Percentiles rank a stretch among this genome's conserved stretches.
Conservation (phyloP, 1,284 basidiomycete species). For the Mycena sp. region DNA sequence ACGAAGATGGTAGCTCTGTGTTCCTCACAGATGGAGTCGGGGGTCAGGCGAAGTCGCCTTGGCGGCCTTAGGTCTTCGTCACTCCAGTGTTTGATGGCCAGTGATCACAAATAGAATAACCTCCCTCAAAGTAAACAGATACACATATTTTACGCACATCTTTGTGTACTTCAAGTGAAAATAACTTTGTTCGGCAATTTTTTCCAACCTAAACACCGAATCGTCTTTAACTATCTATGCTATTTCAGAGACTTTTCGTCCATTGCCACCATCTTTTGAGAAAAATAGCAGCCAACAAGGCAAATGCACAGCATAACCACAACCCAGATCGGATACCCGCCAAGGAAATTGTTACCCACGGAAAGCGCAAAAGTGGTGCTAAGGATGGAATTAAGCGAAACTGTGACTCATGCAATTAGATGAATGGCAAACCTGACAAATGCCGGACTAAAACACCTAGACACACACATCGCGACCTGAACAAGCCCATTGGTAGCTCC, state of each 20-base stretch:
- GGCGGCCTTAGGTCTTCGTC: constrained; percentile 47
- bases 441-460: constrained; percentile 68
- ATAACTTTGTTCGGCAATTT: background rate
- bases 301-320: constrained; percentile 47
- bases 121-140: no score
- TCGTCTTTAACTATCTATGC: background rate
- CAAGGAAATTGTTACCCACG: constrained; percentile 49
- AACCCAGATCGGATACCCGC: constrained; percentile 56
- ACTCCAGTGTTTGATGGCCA: background rate
- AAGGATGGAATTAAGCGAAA: background rate
- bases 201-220: background rate
- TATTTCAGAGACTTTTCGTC: background rate
- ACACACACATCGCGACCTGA: constrained; percentile 66
- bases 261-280: constrained; percentile 19
- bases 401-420: background rate
- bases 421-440: constrained; percentile 57
- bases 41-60: constrained; percentile 62
- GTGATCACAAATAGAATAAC: background rate
- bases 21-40: constrained; percentile 73
- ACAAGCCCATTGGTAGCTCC: constrained; percentile 71
- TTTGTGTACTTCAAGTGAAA: background rate
- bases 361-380: constrained; percentile 65
- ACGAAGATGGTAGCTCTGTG: constrained; percentile 58
- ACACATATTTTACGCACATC: no score
- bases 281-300: constrained; percentile 16